Evolutionary conservation across 1,284 basidiomycete species (phyloP).

Genomic region (Trichosporon sp.): DNA sequence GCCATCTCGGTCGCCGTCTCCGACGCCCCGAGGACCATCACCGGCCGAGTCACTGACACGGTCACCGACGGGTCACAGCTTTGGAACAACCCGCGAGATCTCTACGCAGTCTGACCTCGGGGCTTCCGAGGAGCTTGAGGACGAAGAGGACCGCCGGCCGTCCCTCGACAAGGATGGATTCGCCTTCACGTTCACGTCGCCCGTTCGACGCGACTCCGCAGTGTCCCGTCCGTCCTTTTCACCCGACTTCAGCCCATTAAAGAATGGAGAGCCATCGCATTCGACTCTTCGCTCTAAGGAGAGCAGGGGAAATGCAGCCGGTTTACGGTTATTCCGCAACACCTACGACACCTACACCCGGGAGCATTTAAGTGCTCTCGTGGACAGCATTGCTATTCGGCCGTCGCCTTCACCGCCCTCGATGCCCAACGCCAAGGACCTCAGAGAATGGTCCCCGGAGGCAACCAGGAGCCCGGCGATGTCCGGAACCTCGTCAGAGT

Average conservation of each 20-base stretch:
- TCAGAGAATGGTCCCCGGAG: slow-evolving; percentile 27
- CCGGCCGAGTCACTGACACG: not conserved
- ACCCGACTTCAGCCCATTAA: slow-evolving; percentile 18
- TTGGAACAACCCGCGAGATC: not conserved
- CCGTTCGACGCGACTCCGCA: slow-evolving; percentile 29
- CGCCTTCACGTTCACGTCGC: slow-evolving; percentile 70
- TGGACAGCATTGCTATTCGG: slow-evolving; percentile 78
- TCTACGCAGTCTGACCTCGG: not conserved
- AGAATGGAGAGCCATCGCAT: slow-evolving; percentile 30
- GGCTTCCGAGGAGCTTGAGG: not conserved
- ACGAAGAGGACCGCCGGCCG: slow-evolving; percentile 4
- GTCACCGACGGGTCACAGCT: not conserved
- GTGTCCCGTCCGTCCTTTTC: not conserved
- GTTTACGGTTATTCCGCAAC: slow-evolving; percentile 79
- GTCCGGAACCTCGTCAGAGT: slow-evolving; percentile 7
- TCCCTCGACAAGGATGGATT: slow-evolving; percentile 4
- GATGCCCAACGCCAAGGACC: slow-evolving; percentile 13
- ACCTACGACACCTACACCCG: slow-evolving; percentile 86
- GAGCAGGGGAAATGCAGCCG: slow-evolving; percentile 27
- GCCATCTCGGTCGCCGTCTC: not conserved
- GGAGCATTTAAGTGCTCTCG: slow-evolving; percentile 82
- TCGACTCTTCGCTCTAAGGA: slow-evolving; percentile 25
- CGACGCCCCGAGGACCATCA: not conserved
- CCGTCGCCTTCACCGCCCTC: slow-evolving; percentile 57
- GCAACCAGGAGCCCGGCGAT: slow-evolving; percentile 2